Evolutionary conservation across 495 filamentous ascomycete species (phyloP), one percentile per base, ranked within the genome.

Genomic region (Podospora appendiculata): DNA sequence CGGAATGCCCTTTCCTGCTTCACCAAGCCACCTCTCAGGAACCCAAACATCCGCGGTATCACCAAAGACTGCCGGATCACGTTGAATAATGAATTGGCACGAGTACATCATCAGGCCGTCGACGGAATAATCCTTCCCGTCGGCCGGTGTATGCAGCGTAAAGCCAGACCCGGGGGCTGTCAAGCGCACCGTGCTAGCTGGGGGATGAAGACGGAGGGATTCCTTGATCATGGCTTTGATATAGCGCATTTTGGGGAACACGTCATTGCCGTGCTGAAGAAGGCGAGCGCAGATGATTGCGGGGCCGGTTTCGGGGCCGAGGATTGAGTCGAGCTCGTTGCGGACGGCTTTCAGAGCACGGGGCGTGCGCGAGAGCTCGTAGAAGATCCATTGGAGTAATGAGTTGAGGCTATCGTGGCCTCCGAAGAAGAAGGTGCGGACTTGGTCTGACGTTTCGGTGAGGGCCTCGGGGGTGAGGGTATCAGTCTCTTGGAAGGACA

Each of bases 191-290:
- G 59, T 61, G 25, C 54, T 62, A 8, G 68, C 63, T 3, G 69
- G 59, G 0, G 71, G 67, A 43, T 59, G 72, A 0, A 78, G 54
- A 1, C 75, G 67, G 3, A 78, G 59, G 0, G 68, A 65, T 48
- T 79, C 76, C 50, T 77, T 76, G 39, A 77, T 72, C 1, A 75
- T 67, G 9, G 74, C 73, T 13, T 45, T 9, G 6, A 18, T 45
- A 12, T 45, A 45, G 3, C 10, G 3, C 42, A 45, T 45, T 1
- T 25, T 3, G 43, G 14, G 8, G 12, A 45, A 19, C 7, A 45
- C 12, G 19, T 45, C 17, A 18, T 45, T 33, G 2, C 3, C 32
- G 43, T 45, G 14, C 2, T 14, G 8, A 11, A 45, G 43, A 5
- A 45, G 43, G 12, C 18, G 14, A 8, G 14, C 43, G 6, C 43